A percentile compares a stretch with the other conserved stretches of the same genome.
phyloP scores from a whole-genome alignment of 2,329 filamentous ascomycete genomes.

The Massarina eburnea region DNA sequence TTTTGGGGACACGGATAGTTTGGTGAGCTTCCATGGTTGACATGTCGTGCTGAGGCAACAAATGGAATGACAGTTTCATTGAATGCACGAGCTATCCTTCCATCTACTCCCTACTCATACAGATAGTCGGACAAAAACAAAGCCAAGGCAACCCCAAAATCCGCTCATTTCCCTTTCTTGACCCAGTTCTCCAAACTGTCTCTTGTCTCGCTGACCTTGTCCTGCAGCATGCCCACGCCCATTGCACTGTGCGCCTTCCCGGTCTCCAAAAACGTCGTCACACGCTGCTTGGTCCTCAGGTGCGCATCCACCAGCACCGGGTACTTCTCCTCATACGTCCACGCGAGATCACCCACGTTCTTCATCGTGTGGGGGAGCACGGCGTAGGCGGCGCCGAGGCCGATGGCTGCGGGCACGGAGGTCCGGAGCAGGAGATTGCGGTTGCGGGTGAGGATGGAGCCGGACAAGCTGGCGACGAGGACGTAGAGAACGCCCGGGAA shows the following conservation, averaged over 20 bases:
- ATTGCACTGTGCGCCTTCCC: constrained; percentile 74
- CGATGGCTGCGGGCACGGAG: constrained; percentile 74
- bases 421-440: constrained; percentile 81
- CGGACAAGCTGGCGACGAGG: constrained; percentile 90
- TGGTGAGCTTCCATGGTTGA: background rate
- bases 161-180: constrained; percentile 75
- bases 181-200: constrained; percentile 86
- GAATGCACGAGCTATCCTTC: background rate
- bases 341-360: constrained; percentile 83
- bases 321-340: constrained; percentile 90
- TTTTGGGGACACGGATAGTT: background rate
- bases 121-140: background rate
- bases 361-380: constrained; percentile 86
- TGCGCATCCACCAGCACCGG: constrained; percentile 83
- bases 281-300: constrained; percentile 67
- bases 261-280: constrained; percentile 70
- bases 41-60: background rate
- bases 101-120: background rate
- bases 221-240: constrained; percentile 72
- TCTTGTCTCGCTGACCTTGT: constrained; percentile 74
- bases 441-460: constrained; percentile 86
- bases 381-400: constrained; percentile 78
- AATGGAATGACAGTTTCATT: background rate
- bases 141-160: background rate
- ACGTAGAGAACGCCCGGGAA: constrained; percentile 92